Conservation (phyloP, 2,329 filamentous ascomycete species). For the Phoma herbarum region DNA sequence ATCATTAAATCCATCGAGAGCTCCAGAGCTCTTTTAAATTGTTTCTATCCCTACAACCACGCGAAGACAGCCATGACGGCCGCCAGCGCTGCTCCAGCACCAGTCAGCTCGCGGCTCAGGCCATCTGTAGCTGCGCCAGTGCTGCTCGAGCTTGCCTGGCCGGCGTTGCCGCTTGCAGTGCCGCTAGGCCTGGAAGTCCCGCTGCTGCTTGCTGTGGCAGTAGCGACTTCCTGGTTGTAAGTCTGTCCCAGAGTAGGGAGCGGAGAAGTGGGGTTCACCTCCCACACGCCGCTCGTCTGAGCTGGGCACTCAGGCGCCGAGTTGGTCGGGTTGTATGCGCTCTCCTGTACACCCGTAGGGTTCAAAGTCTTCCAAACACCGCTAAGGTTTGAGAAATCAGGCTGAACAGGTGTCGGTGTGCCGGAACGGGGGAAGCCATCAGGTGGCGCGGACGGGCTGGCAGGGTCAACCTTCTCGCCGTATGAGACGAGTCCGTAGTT, state of each 20-base stretch:
- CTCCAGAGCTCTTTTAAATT: neutral
- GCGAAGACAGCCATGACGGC: slow-evolving; percentile 35
- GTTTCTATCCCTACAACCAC: slow-evolving; percentile 21
- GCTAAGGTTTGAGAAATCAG: slow-evolving; percentile 82
- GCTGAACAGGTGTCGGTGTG: slow-evolving; percentile 74
- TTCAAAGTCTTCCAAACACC: slow-evolving; percentile 76
- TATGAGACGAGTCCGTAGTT: slow-evolving; percentile 84
- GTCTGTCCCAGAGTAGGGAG: slow-evolving; percentile 72
- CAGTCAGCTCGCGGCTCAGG: slow-evolving; percentile 33
- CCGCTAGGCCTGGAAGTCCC: slow-evolving; percentile 17
- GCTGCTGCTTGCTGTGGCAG: slow-evolving; percentile 12
- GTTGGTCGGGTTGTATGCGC: slow-evolving; percentile 69
- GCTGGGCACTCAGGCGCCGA: slow-evolving; percentile 74
- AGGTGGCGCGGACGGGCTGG: slow-evolving; percentile 57
- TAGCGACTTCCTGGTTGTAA: slow-evolving; percentile 26
- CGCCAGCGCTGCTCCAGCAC: slow-evolving; percentile 29
- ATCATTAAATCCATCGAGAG: neutral
- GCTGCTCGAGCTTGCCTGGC: slow-evolving; percentile 9
- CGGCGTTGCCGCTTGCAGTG: slow-evolving; percentile 8
- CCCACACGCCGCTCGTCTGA: slow-evolving; percentile 74
- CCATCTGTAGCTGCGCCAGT: slow-evolving; percentile 35
- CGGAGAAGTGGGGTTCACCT: slow-evolving; percentile 72
- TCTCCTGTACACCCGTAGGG: slow-evolving; percentile 72
- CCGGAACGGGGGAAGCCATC: slow-evolving; percentile 76
- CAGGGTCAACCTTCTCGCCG: slow-evolving; percentile 65